Conservation (phyloP, 306 rosid genomes). For the Quillaja saponaria region DNA sequence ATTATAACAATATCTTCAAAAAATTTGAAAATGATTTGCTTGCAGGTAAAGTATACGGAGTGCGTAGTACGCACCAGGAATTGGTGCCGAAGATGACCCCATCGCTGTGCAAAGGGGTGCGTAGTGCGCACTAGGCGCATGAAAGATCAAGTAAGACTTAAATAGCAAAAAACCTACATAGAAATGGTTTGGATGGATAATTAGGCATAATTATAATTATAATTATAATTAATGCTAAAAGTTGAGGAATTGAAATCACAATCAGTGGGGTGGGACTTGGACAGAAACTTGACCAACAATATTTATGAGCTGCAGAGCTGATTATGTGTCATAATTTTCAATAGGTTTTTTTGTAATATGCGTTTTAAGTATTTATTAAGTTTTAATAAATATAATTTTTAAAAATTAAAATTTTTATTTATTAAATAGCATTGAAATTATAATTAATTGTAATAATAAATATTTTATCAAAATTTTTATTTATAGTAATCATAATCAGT, state of each 20-base stretch:
- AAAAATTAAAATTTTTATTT: too few species aligned
- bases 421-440: too few species aligned
- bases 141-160: background rate
- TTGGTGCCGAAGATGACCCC: too few species aligned
- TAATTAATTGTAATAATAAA: too few species aligned
- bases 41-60: slow-evolving; percentile 15
- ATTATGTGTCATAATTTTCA: background rate
- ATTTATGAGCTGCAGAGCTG: slow-evolving; percentile 11
- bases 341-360: too few species aligned
- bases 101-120: too few species aligned
- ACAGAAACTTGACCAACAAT: slow-evolving; percentile 31
- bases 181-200: slow-evolving; percentile 26
- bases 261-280: slow-evolving; percentile 39
- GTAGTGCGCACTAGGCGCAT: slow-evolving; percentile 27
- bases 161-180: too few species aligned
- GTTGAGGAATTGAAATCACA: slow-evolving; percentile 36
- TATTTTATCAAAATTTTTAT: too few species aligned
- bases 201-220: too few species aligned
- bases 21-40: slow-evolving; percentile 29
- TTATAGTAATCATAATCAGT: too few species aligned
- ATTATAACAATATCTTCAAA: background rate
- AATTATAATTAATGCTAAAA: slow-evolving; percentile 48
- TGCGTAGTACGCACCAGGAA: slow-evolving; percentile 50
- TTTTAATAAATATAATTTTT: too few species aligned
- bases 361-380: too few species aligned